Base-by-base conservation (phyloP, 306 rosid species). In the Spatholobus suberectus region DNA sequence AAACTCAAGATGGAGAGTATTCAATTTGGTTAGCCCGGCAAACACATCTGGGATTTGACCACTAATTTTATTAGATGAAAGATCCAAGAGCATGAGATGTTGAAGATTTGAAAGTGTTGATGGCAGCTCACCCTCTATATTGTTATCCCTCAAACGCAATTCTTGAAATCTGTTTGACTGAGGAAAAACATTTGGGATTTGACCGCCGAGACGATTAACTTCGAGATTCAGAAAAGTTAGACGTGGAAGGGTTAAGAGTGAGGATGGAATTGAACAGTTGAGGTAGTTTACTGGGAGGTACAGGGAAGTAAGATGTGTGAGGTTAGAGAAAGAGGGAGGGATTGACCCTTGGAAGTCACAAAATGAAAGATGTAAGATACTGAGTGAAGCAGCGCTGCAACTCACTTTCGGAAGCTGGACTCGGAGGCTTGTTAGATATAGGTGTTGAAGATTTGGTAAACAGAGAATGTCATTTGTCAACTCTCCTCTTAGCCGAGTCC, bases 81-180 rank as follows among this genome's bases (percentile, higher is more conserved):
- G 69, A 54, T 74, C 51, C 21, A 74, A 13, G 18, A 0, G 1
- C 61, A 6, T 76, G 72, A 76, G 81, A 59, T 43, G 9, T n/a
- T 41, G 59, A 43, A 76, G 79, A 9, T 35, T 74, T 21, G 79
- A 54, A 74, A 74, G 3, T 6, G 79, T 34, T 20, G 79, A 54
- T 12, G 75, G 75, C 11, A 69, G 35, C 20, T 41, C 75, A 41
- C 55, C 75, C 10, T 8, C 35, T 47, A 69, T 15, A 2, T 23
- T 5, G 23, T 62, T 62, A 0, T 15, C 1, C 12, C 6, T 4
- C 15, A 63, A 63, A 15, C 6, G 0, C 21, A 63, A 29, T 3
- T 29, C 13, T 32, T 63, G 6, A 63, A 32, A 63, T 6, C 0
- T 32, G 70, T 63, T 63, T 63, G 23, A 1, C 41, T 2, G 41